Evolutionary conservation across 176 grass and related monocot genomes (phyloP), one percentile per base, ranked within the genome.

Genomic region (Pontederia crassipes): DNA sequence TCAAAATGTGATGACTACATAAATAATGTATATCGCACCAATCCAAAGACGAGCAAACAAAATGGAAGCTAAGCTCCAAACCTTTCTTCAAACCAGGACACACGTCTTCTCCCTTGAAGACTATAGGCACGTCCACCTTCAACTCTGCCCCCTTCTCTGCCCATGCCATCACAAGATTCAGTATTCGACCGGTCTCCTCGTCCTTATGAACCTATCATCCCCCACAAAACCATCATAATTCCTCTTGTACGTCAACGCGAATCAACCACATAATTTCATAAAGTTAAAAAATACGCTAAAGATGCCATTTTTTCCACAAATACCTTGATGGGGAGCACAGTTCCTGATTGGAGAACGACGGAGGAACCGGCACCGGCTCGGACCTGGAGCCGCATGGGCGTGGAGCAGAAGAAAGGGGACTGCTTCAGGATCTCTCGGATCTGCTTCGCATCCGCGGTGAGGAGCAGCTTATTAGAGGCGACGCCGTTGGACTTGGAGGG

Each of bases 1-100:
- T 40, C 32, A 40, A 7, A 24, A 40, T 40, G 2, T 40, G 32
- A 4, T 40, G 32, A 40, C 6, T 40, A 40, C 32, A 40, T 24
- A 65, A 15, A n/a, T 69, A 72, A 24, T 24, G 20, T 49, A 76
- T 26, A 12, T 66, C 54, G 35, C 18, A 54, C 32, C 65, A 57
- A 20, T 55, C 55, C 49, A 16, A n/a, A 68, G 62, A 76, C 54
- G 5, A 0, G 16, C 14, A 32, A 46, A 10, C 7, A 9, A 20
- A 45, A 64, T 61, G 14, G 26, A 47, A 75, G 17, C 26, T 8
- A 68, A 74, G 57, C 8, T 40, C 2, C 12, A 48, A 72, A 97
- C 92, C 92, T 97, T 91, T 97, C 59, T 85, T 88, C 70, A 97
- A 75, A 15, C 87, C 87, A 67, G 81, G 81, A 53, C 92, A 97